Base-by-base conservation (phyloP, 2,329 filamentous ascomycete genomes). In the Cladosporium sp. region DNA sequence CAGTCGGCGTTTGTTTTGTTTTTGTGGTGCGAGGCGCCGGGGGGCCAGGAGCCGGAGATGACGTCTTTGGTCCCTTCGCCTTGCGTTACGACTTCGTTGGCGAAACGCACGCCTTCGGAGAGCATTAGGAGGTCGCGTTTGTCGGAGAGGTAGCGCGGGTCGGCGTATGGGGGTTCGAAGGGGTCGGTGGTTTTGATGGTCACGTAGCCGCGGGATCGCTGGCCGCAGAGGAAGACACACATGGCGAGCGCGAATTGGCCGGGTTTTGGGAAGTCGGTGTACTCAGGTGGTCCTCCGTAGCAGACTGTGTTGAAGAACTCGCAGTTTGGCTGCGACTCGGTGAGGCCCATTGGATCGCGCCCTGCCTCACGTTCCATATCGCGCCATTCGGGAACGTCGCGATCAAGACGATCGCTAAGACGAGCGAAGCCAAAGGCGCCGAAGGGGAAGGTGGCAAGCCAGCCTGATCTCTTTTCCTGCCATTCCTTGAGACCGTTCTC, bases 261-360 rank as follows among this genome's bases (percentile, higher is more conserved):
- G 38, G 80, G 71, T 2, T 71, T 65, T 0, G 80, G 80, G 48
- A 75, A 77, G 32, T 80, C 66, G 16, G 71, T 67, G 53, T 73
- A 82, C 52, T 82, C 77, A 55, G 79, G 80, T 0, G 80, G 79
- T 0, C 78, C 78, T 3, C 78, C 78, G 55, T 82, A 83, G 57
- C 77, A 78, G 59, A 83, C 80, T 0, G 80, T 83, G 27, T 73
- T 79, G 66, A 82, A 84, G 63, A 82, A 77, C 57, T 84, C 82
- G 42, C 82, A 62, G 57, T 83, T 80, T 0, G 82, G 79, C 58
- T 85, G 82, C 5, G 65, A 62, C 0, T 70, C 65, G 0, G 74
- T 75, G 13, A 84, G 67, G 15, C 77, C 79, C 81, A 85, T 84
- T 0, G 82, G 79, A 56, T 85, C 82, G 4, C 81, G 77, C 3